Percentiles rank a stretch among this genome's conserved stretches.
These are phyloP conservation scores for Platismatia glauca DNA, from an alignment of 495 filamentous ascomycete genomes.

Conservation along the genomic window DNA sequence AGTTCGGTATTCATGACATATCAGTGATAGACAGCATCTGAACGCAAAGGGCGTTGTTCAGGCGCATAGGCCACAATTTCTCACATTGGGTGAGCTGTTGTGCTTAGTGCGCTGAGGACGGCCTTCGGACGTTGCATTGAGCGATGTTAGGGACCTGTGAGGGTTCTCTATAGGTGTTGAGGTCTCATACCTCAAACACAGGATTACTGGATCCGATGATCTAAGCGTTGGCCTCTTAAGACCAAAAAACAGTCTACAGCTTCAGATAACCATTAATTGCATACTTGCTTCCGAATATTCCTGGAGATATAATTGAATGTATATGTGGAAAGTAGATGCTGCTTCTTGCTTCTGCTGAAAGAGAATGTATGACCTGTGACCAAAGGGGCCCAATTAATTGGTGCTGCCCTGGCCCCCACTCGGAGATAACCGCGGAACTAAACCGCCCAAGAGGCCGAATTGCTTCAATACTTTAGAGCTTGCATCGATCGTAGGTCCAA, in stretches of 20 bases:
- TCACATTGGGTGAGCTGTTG: constrained; percentile 11
- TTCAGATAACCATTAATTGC: constrained; percentile 50
- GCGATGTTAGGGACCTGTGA: constrained; percentile 6
- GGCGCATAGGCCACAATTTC: constrained; percentile 16
- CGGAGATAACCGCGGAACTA: neutral
- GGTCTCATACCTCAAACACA: constrained; percentile 11
- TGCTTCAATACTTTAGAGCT: neutral
- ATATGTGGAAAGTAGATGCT: neutral
- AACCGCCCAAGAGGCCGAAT: neutral
- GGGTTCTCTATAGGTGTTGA: neutral
- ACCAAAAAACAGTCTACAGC: constrained; percentile 33
- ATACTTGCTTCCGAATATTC: neutral
- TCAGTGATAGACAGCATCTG: constrained; percentile 23
- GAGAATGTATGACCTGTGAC: neutral
- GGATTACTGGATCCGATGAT: constrained; percentile 14
- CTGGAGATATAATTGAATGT: neutral
- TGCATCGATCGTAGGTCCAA: neutral
- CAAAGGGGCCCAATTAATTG: too few relatives aligned
- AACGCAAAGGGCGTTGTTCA: constrained; percentile 22
- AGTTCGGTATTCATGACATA: constrained; percentile 13
- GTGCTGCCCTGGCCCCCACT: too few relatives aligned
- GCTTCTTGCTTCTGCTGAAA: neutral
- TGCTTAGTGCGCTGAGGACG: constrained; percentile 4
- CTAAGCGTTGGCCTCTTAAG: constrained; percentile 10
- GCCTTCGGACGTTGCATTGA: constrained; percentile 13